These are phyloP conservation scores for Earliella scabrosa DNA, from an alignment of 1,284 basidiomycete genomes.

Conservation along the genomic window DNA sequence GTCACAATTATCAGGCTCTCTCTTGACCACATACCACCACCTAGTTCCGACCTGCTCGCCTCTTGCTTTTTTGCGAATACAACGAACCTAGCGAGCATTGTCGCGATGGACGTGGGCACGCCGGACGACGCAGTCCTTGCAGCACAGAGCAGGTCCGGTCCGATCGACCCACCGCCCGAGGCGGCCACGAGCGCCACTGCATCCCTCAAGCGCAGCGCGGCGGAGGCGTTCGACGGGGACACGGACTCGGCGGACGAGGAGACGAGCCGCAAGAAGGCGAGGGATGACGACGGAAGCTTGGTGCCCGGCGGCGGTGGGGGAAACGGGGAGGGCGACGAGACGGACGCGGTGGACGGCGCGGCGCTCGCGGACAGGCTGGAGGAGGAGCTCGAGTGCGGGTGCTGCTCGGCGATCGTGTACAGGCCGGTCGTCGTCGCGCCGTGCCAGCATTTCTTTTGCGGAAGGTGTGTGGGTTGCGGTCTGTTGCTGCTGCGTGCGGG, in stretches of 20 bases:
- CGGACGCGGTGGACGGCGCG: slow-evolving; percentile 30
- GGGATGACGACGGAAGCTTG: slow-evolving; percentile 45
- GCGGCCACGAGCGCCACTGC: slow-evolving; percentile 21
- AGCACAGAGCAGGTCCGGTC: slow-evolving; percentile 6
- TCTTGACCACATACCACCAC: slow-evolving; percentile 25
- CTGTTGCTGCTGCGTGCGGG: neutral
- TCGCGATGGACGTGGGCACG: slow-evolving; percentile 12
- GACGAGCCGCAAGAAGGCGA: slow-evolving; percentile 61
- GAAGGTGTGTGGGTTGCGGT: slow-evolving; percentile 56
- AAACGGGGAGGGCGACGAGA: slow-evolving; percentile 28
- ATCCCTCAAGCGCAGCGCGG: slow-evolving; percentile 63
- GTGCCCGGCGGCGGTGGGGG: slow-evolving; percentile 13
- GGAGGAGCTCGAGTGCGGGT: slow-evolving; percentile 80
- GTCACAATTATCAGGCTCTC: slow-evolving; percentile 15
- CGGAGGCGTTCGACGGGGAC: slow-evolving; percentile 56
- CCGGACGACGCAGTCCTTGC: neutral
- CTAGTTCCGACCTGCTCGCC: neutral
- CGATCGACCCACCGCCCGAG: slow-evolving; percentile 12
- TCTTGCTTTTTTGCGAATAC: slow-evolving; percentile 1
- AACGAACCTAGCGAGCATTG: neutral
- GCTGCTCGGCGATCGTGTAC: slow-evolving; percentile 78
- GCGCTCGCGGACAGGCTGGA: slow-evolving; percentile 63
- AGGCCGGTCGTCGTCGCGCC: slow-evolving; percentile 76
- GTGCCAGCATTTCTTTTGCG: slow-evolving; percentile 86
- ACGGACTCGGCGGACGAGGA: slow-evolving; percentile 43